Evolutionary conservation across 2,329 filamentous ascomycete species (phyloP), one percentile per base, ranked within the genome.

Genomic region (Exophiala sp.): DNA sequence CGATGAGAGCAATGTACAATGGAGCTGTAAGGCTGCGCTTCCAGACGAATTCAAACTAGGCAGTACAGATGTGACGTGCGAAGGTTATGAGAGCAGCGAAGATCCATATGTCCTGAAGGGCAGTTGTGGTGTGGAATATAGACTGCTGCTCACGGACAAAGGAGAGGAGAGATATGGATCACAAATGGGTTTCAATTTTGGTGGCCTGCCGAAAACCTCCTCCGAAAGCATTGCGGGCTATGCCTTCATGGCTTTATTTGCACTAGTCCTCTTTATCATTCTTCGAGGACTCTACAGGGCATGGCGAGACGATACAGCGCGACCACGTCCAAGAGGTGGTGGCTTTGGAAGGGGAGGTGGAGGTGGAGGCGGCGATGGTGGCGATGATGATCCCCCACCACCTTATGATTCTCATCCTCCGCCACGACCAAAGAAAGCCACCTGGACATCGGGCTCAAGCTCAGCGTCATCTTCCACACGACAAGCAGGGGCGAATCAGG

Each of bases 91-190:
- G 54, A 78, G 75, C 11, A 72, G 86, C 0, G 83, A 92, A 43
- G 94, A 97, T 69, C 83, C 84, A 0, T 95, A 90, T 69, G 81
- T 97, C n/a, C 74, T 97, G 50, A 91, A 88, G 65, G 94, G 94
- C 18, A 94, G 88, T 69, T 97, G 92, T 71, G 94, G 88, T 11
- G 91, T 96, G 20, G 89, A 96, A 72, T 97, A 97, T 71, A 79
- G 86, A 11, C 72, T 97, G 5, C 70, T 87, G 0, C 75, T 97
- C 48, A 97, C 91, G 1, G 83, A 86, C 9, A 76, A 79, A 57
- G 94, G 94, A 2, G 84, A 91, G 72, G 72, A 80, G 63, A 82
- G 78, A 62, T 91, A 87, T 68, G 88, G 87, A 1, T 48, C 71
- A 68, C 40, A 73, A 65, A 41, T 68, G 65, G 20, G 61, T 33